Evolutionary conservation across 257 asterid genomes (phyloP).

Genomic region (Plantago ovata): DNA sequence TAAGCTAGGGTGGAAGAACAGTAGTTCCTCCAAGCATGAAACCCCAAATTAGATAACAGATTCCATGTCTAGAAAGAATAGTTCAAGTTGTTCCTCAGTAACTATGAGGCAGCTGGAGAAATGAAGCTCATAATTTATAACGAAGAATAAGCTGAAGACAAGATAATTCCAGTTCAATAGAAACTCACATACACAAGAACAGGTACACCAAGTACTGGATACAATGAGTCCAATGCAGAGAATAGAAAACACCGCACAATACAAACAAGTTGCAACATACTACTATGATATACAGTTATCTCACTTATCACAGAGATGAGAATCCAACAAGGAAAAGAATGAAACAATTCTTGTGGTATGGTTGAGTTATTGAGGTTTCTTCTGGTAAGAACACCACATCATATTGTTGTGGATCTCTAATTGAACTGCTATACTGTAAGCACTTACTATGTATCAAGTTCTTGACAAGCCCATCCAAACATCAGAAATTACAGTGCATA

Average conservation of each 20-base stretch:
- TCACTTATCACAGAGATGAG: constrained; percentile 9
- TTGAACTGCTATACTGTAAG: constrained; percentile 2
- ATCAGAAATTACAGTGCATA: constrained; percentile 6
- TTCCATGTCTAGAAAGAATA: too few species aligned
- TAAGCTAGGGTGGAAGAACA: too few species aligned
- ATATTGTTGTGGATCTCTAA: neutral
- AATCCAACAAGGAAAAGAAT: constrained; percentile 14
- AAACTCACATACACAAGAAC: too few species aligned
- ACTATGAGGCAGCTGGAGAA: too few species aligned
- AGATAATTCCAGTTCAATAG: too few species aligned
- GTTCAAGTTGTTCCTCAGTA: too few species aligned
- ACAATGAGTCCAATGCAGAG: too few species aligned
- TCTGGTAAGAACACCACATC: constrained; percentile 15
- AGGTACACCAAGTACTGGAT: too few species aligned
- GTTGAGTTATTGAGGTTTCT: constrained; percentile 19
- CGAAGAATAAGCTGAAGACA: too few species aligned
- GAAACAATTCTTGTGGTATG: constrained; percentile 16
- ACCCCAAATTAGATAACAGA: too few species aligned
- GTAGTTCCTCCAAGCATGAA: too few species aligned
- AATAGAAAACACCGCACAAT: neutral
- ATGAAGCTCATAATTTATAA: too few species aligned
- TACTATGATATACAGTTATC: constrained; percentile 3
- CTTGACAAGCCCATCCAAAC: constrained; percentile 17
- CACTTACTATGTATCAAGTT: constrained; percentile 12
- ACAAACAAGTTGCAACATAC: constrained; percentile 6